These are phyloP conservation scores for Scolecobasidium constrictum DNA, from an alignment of 2,329 filamentous ascomycete genomes.

Conservation along the genomic window DNA sequence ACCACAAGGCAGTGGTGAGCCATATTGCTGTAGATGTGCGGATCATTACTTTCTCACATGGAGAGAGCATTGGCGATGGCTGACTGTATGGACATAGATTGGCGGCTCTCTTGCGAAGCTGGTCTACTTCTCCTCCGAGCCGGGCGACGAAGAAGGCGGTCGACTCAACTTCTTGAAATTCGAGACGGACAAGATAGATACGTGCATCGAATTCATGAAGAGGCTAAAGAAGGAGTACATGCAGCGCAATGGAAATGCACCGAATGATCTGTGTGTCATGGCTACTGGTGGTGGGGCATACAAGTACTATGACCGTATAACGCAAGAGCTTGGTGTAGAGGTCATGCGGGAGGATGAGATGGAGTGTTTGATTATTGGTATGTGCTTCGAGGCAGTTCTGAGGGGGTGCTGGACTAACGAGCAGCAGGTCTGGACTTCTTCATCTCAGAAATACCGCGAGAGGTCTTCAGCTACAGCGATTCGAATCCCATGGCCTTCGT, in stretches of 20 bases:
- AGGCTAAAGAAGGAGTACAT: constrained; percentile 75
- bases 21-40: constrained; percentile 93
- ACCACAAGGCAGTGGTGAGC: constrained; percentile 90
- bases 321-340: constrained; percentile 71
- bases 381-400: too few relatives aligned
- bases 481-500: constrained; percentile 83
- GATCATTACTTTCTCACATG: constrained; percentile 31
- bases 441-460: constrained; percentile 91
- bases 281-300: constrained; percentile 92
- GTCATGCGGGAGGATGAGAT: constrained; percentile 94
- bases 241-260: constrained; percentile 59
- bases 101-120: constrained; percentile 92
- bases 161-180: constrained; percentile 92
- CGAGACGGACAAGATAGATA: constrained; percentile 88
- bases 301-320: constrained; percentile 92
- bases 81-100: constrained; percentile 47
- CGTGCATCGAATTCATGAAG: constrained; percentile 86
- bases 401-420: background rate
- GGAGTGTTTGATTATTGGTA: constrained; percentile 93
- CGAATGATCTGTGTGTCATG: constrained; percentile 76
- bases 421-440: constrained; percentile 83
- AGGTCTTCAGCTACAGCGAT: constrained; percentile 95
- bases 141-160: constrained; percentile 54
- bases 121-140: constrained; percentile 91
- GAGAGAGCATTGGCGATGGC: too few relatives aligned